Evolutionary conservation across 2,329 filamentous ascomycete species (phyloP), one percentile per base, ranked within the genome.

Genomic region (Calonectria montana): DNA sequence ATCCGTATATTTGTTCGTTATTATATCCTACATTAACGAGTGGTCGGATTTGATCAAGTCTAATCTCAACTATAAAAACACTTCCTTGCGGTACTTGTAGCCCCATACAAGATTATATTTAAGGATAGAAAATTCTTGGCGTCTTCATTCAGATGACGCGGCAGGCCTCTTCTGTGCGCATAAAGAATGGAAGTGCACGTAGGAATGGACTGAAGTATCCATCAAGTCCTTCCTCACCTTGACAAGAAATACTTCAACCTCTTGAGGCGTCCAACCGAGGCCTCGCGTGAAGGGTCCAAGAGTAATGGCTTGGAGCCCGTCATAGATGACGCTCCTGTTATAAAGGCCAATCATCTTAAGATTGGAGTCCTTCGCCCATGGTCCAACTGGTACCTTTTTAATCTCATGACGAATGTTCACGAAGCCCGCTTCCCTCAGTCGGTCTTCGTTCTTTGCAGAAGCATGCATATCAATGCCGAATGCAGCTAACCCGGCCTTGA

Each of bases 301-400:
- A 9, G 77, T 79, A 53, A 83, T 78, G 8, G 76, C 82, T 13
- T 83, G 77, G 6, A 82, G 72, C 1, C 80, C 82, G 48, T 82
- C 78, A 18, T 78, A 76, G 23, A 82, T 79, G 45, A 80, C 69
- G 21, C 73, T 74, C 45, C 74, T 71, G 45, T 74, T 80, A 57
- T 83, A 84, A n/a, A 81, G 74, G 15, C 81, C 88, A 67, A 88
- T 83, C 64, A 83, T 82, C 74, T 86, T 87, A 48, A 87, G 81
- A 16, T 82, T 84, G 23, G 82, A 79, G 62, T 89, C 85, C 61
- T 80, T 84, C 0, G 87, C 82, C 88, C 88, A 90, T 0, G 81
- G 79, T 18, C 86, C 87, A 8, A 87, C 83, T 0, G 88, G 88
- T 12, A 89, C 80, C 75, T 88, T 86, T 74, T 83, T 82, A 9